Percentiles rank a stretch among this genome's conserved stretches.
These are phyloP conservation scores for Kodamaea sp. DNA, from an alignment of 1,139 yeast genomes.

Conservation along the genomic window DNA sequence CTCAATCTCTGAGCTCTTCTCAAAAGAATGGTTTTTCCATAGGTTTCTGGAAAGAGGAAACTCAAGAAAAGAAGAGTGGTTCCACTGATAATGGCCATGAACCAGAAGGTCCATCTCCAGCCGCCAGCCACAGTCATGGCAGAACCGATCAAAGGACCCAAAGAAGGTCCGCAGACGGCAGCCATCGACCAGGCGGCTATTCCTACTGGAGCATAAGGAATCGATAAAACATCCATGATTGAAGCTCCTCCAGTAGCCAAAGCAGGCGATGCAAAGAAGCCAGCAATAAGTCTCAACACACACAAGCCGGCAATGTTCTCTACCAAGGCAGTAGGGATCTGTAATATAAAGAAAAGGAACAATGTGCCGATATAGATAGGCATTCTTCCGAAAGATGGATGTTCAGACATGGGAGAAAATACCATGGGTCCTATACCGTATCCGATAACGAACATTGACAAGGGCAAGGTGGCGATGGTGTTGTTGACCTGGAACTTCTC, in stretches of 20 bases:
- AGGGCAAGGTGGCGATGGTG: constrained; percentile 33
- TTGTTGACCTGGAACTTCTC: constrained; percentile 27
- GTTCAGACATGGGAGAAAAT: constrained; percentile 40
- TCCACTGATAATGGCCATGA: constrained; percentile 34
- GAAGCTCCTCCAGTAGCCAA: constrained; percentile 43
- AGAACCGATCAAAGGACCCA: constrained; percentile 41
- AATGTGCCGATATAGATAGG: constrained; percentile 32
- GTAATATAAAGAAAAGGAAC: constrained; percentile 32
- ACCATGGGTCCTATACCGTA: constrained; percentile 44
- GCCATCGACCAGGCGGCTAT: constrained; percentile 38
- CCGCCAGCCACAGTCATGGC: constrained; percentile 28
- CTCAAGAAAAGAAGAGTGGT: constrained; percentile 24
- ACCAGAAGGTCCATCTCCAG: constrained; percentile 47
- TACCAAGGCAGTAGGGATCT: constrained; percentile 32
- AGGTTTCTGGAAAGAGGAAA: constrained; percentile 38
- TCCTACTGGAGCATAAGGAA: constrained; percentile 34
- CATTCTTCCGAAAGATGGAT: constrained; percentile 55
- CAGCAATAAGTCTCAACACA: constrained; percentile 34
- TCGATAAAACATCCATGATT: constrained; percentile 27
- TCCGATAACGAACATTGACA: constrained; percentile 39
- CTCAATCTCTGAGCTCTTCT: constrained; percentile 40
- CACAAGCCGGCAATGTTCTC: constrained; percentile 32
- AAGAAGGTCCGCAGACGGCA: constrained; percentile 38
- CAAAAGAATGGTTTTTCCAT: constrained; percentile 32
- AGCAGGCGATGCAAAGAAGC: constrained; percentile 38